Evolutionary conservation across 2,329 filamentous ascomycete genomes (phyloP), one percentile per base, ranked within the genome.

Genomic region (Boeremia exigua): DNA sequence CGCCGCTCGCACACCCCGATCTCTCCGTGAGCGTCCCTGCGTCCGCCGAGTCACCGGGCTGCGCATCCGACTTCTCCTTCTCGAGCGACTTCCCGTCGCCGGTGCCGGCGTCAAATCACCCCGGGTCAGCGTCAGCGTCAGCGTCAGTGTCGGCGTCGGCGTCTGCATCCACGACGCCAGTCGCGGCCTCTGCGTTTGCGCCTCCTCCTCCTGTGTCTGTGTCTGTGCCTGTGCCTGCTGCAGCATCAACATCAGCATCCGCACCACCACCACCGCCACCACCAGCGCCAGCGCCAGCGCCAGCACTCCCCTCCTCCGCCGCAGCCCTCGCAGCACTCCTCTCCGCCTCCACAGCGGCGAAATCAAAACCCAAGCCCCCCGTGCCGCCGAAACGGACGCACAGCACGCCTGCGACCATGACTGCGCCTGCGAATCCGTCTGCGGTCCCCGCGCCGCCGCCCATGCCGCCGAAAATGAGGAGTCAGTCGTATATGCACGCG

Each of bases 351-450:
- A 14, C 36, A 1, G 14, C 33, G 11, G 19, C 28, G 27, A 37
- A 15, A 19, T 4, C 36, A 3, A 53, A 48, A 33, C 50, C 50
- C 5, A 47, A 32, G 17, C 50, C 50, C 3, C 51, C 51, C 6
- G 32, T 54, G 5, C 39, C 33, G 9, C 11, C 32, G 1, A 54
- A 54, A 6, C 27, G 45, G 12, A 14, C 2, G 14, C 5, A 19
- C 14, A 28, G 38, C 8, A 29, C 40, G 12, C 15, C 27, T 10
- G 28, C 28, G 1, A 3, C 6, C 4, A 19, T 36, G 11, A 23
- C 28, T 7, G 15, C 44, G 12, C 5, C 34, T 2, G 6, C 25
- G 5, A 2, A 23, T 12, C 2, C 33, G 1, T 2, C 15, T 5
- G 27, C 27, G 11, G 6, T 36, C 33, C 25, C 44, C 1, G 15